Evolutionary conservation across 2,329 filamentous ascomycete species (phyloP), one percentile per base, ranked within the genome.

Genomic region (Aspergillus intermedius): DNA sequence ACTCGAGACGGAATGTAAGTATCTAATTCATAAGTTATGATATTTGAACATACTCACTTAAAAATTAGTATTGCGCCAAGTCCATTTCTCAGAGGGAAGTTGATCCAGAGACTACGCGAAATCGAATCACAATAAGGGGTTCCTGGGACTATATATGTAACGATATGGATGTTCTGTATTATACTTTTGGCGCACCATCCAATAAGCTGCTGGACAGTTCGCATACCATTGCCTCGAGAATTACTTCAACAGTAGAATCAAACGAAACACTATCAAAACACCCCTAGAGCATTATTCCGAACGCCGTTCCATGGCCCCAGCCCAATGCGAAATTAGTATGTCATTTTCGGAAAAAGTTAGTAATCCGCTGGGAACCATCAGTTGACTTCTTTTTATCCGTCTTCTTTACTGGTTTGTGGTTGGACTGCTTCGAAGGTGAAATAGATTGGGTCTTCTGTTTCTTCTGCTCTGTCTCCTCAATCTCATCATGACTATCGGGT

Each of bases 1-100:
- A 84, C 81, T 21, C 71, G 76, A 23, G 79, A 83, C 59, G 81
- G 81, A 47, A 77, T 84, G 65, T 78, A 63, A 67, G 75, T 73
- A 10, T 15, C 34, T 17, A n/a, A 12, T 35, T n/a, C 21, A 21
- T n/a, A 19, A 4, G 22, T 42, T 4, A 2, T 4, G 5, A 17
- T 53, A 6, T 44, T 37, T 22, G 35, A 35, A 30, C 23, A 43
- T 54, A 43, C 59, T 69, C 47, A 69, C 48, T 5, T 25, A 3
- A 3, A 37, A n/a, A 42, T 37, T 52, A 75, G 74, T 51, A 66
- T 75, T 48, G 76, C 69, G 8, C 59, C 75, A 54, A 77, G 69
- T 44, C 70, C 68, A 23, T 79, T 76, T 47, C 57, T 80, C 25
- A 67, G 74, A 47, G 69, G 72, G 52, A 78, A 74, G 60, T 58